Evolutionary conservation across 768 basidiomycete genomes (phyloP).

Genomic region (Pilatotrama ljubarskyi): DNA sequence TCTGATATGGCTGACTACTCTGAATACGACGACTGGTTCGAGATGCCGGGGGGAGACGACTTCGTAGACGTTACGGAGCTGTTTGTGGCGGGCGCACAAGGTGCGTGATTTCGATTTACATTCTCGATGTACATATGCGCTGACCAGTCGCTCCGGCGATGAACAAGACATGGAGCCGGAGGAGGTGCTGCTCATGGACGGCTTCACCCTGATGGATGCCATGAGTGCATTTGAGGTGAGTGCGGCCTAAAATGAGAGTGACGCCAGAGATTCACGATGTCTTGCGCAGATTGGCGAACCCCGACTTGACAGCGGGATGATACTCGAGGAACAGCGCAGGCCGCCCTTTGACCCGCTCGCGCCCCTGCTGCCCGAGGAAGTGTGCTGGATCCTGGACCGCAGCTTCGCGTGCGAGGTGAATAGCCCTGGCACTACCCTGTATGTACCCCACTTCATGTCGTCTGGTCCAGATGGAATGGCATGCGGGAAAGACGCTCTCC

Average conservation of each 20-base stretch:
- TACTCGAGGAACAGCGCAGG: slow-evolving; percentile 39
- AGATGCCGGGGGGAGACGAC: slow-evolving; percentile 57
- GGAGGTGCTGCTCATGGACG: slow-evolving; percentile 63
- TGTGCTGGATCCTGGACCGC: slow-evolving; percentile 88
- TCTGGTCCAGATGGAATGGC: slow-evolving; percentile 76
- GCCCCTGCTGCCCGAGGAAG: slow-evolving; percentile 70
- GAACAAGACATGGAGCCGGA: slow-evolving; percentile 60
- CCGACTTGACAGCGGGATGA: slow-evolving; percentile 81
- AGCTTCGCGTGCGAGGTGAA: slow-evolving; percentile 77
- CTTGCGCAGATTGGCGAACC: slow-evolving; percentile 79
- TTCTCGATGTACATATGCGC: neutral
- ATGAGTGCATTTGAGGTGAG: slow-evolving; percentile 90
- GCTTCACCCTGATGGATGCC: slow-evolving; percentile 79
- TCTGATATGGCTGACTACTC: slow-evolving; percentile 10
- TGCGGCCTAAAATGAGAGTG: no score
- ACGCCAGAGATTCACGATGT: slow-evolving; percentile 6
- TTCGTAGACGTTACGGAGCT: slow-evolving; percentile 65
- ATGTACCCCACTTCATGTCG: slow-evolving; percentile 18
- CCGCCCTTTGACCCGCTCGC: slow-evolving; percentile 63
- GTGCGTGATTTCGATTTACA: slow-evolving; percentile 37
- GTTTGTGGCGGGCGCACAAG: slow-evolving; percentile 60
- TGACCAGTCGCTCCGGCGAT: neutral
- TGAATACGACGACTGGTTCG: slow-evolving; percentile 22
- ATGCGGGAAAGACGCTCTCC: slow-evolving; percentile 78
- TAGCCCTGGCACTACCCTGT: slow-evolving; percentile 9